A percentile compares a stretch with the other conserved stretches of the same genome.
These are phyloP conservation scores for Pleurotus platypus DNA, from an alignment of 768 basidiomycete genomes.

Conservation along the genomic window DNA sequence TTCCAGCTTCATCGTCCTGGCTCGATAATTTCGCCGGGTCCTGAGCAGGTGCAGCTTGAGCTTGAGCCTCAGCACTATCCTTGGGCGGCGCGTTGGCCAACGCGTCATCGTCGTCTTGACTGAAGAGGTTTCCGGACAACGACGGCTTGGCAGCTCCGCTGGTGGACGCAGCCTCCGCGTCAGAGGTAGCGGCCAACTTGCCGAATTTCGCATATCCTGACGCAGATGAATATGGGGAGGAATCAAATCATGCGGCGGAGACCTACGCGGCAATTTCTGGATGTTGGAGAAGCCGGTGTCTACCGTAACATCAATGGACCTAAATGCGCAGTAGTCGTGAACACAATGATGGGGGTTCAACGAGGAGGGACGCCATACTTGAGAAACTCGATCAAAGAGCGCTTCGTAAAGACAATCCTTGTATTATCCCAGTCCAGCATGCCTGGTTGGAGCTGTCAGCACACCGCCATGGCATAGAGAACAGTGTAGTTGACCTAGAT, in stretches of 20 bases:
- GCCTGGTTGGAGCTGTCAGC: slow-evolving; percentile 34
- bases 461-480: not conserved
- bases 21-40: not conserved
- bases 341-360: not conserved
- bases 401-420: slow-evolving; percentile 76
- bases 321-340: slow-evolving; percentile 22
- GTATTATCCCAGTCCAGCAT: slow-evolving; percentile 81
- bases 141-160: not conserved
- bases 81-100: slow-evolving; percentile 52
- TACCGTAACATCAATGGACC: slow-evolving; percentile 72
- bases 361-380: slow-evolving; percentile 41
- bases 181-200: slow-evolving; percentile 32
- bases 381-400: slow-evolving; percentile 71
- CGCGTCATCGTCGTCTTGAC: slow-evolving; percentile 49
- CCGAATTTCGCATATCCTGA: slow-evolving; percentile 74
- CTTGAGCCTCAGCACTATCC: not conserved
- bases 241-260: not conserved
- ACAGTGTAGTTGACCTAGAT: slow-evolving; percentile 47
- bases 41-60: not conserved
- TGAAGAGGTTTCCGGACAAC: slow-evolving; percentile 35
- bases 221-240: no score
- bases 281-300: slow-evolving; percentile 76
- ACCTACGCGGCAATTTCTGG: slow-evolving; percentile 69
- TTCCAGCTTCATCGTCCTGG: slow-evolving; percentile 19
- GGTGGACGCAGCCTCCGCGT: slow-evolving; percentile 8